Conservation (phyloP, 139 green algal species). For the Bryopsis sp. region DNA sequence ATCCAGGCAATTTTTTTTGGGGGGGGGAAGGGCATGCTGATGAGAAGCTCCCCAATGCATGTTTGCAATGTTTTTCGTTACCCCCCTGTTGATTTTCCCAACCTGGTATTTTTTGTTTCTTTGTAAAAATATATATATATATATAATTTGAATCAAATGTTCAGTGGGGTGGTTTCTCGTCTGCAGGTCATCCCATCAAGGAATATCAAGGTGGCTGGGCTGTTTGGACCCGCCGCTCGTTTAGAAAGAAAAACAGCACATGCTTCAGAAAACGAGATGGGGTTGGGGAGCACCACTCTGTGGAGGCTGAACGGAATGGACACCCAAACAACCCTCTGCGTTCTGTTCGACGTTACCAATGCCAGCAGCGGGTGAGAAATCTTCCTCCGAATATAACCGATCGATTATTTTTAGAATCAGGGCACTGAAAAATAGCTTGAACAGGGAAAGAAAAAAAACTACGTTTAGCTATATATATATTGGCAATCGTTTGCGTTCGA, state of each 20-base stretch:
- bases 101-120: too few relatives aligned
- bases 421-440: background rate
- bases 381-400: background rate
- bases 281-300: conserved; percentile 78
- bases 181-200: conserved; percentile 41
- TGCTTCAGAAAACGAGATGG: conserved; percentile 72
- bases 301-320: conserved; percentile 82
- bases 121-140: too few relatives aligned
- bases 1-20: too few relatives aligned
- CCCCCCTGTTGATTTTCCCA: too few relatives aligned
- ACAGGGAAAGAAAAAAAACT: background rate
- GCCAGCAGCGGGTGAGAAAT: conserved; percentile 19
- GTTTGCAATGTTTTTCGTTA: too few relatives aligned
- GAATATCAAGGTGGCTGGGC: conserved; percentile 64
- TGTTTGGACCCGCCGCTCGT: conserved; percentile 71
- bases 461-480: too few relatives aligned
- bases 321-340: conserved; percentile 57
- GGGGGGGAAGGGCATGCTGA: too few relatives aligned
- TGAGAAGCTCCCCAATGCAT: too few relatives aligned
- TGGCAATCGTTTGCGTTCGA: too few relatives aligned
- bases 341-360: conserved; percentile 75
- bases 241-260: conserved; percentile 74
- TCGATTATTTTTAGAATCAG: background rate
- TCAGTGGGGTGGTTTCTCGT: background rate
- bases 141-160: too few relatives aligned